Percentiles rank a stretch among this genome's conserved stretches.
Conservation (phyloP, 495 filamentous ascomycete genomes). For the Penicillium diatomitis region DNA sequence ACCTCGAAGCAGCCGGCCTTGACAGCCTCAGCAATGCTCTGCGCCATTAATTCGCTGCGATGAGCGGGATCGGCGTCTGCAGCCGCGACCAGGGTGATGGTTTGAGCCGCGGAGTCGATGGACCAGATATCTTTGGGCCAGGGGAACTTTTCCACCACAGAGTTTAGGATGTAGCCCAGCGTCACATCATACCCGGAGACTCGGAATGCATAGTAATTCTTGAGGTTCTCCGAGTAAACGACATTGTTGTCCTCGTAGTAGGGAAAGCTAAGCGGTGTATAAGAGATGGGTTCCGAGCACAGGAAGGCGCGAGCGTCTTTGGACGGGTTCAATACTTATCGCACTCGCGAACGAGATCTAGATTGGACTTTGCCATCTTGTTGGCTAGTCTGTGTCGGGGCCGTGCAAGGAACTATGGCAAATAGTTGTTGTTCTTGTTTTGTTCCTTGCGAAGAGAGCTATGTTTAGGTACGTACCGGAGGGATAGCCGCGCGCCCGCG, state of each 20-base stretch:
- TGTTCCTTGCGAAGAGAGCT: no score
- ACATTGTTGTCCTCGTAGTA: constrained; percentile 49
- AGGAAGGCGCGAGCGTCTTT: background rate
- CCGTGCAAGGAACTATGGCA: no score
- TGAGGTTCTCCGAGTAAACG: constrained; percentile 37
- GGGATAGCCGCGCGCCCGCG: no score
- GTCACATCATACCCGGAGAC: constrained; percentile 40
- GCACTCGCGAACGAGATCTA: constrained; percentile 48
- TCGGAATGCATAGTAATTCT: constrained; percentile 46
- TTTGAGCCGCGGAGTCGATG: constrained; percentile 39
- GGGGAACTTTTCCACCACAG: constrained; percentile 47
- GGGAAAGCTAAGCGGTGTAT: constrained; percentile 49
- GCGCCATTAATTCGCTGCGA: constrained; percentile 50
- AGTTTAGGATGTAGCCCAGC: constrained; percentile 54
- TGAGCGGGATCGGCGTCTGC: constrained; percentile 37
- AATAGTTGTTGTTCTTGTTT: no score
- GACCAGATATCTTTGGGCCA: constrained; percentile 43
- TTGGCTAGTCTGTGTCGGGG: background rate
- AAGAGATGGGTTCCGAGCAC: constrained; percentile 3
- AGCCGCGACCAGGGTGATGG: constrained; percentile 36
- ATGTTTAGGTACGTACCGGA: no score
- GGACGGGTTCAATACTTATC: constrained; percentile 46
- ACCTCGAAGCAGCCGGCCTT: constrained; percentile 56
- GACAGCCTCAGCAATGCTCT: constrained; percentile 55
- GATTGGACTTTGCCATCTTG: constrained; percentile 39